Evolutionary conservation across 495 filamentous ascomycete species (phyloP), one percentile per base, ranked within the genome.

Genomic region (Acidomyces sp.): DNA sequence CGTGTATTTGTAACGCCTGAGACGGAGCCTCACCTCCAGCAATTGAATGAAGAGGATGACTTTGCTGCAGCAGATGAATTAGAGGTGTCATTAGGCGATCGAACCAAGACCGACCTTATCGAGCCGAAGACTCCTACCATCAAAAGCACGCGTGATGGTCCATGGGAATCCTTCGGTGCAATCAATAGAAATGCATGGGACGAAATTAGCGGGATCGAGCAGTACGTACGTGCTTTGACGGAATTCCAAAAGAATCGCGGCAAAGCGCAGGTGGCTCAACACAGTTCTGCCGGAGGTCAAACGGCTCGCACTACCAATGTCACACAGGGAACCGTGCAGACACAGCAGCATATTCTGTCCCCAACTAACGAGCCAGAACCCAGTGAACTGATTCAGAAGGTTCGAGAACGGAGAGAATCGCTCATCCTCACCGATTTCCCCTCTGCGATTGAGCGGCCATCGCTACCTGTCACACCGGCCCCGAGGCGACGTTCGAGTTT

Each of bases 381-480:
- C 3, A 34, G 11, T 13, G 34, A 41, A 9, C 29, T 48, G 6
- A 24, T 45, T 3, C 3, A 37, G 6, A 17, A 12, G 18, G 48
- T 51, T 1, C 21, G 26, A 15, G 56, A 58, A 27, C 62, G 64
- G 40, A 57, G 67, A 24, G 65, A 66, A 39, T 73, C 70, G 55
- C 70, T 74, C 42, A 78, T 65, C 46, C 60, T 93, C 17, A 93
- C 84, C 19, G 83, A 93, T 61, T 93, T 93, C 62, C 86, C 86
- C 2, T 80, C 71, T 48, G 82, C 79, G 56, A 59, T 72, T 44
- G 86, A 94, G 57, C 71, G 86, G 13, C 86, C 86, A 29, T 86
- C 81, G 51, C 69, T 93, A n/a, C 85, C 86, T 13, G 85, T 93
- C 19, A 94, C 86, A 10, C 86, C 86, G 2, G 82, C 82, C 1